Base-by-base conservation (phyloP, 768 basidiomycete species). In the Trametes meyenii region DNA sequence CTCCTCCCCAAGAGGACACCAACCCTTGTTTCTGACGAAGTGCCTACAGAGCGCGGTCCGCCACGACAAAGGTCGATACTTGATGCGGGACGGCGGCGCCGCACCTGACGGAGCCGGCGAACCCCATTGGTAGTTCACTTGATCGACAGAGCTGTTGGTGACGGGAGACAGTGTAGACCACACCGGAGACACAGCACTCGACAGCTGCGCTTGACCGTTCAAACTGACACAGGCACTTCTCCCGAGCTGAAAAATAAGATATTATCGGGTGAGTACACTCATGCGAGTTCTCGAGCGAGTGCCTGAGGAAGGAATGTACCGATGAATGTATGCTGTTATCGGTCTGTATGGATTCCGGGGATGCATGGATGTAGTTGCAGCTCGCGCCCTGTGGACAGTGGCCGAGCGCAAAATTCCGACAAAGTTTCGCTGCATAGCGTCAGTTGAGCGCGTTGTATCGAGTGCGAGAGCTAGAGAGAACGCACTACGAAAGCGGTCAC, bases 11-110 rank as follows among this genome's bases (percentile, higher is more conserved):
- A 74, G 67, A 3, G 77, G 79, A 66, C 79, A 82, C 75, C 74
- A 75, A 0, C 78, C 78, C 21, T 73, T 69, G 65, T 77, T 77
- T 54, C 77, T 76, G 51, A 75, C 63, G 66, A 77, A 79, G 62
- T 78, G 76, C 52, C 74, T 73, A 65, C 78, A 82, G 6, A 78
- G 74, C 11, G 73, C 68, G 24, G 74, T 80, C 56, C 74, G 75
- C 69, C 74, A 75, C 33, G 65, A 73, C 26, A 71, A 50, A 19
- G 71, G 65, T 24, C 67, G 59, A 36, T 63, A 68, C 54, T 68
- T 67, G 50, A 62, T 61, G n/a, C 54, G 59, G 10, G 62, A 65
- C 14, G 50, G 40, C 1, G 49, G 52, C 0, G 44, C 26, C 26
- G 21, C 23, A 10, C 33, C 33, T 7, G 58, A 36, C 13, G 55